Conservation (phyloP, 371 early-diverging fungal genomes). For the Ordospora colligata region DNA sequence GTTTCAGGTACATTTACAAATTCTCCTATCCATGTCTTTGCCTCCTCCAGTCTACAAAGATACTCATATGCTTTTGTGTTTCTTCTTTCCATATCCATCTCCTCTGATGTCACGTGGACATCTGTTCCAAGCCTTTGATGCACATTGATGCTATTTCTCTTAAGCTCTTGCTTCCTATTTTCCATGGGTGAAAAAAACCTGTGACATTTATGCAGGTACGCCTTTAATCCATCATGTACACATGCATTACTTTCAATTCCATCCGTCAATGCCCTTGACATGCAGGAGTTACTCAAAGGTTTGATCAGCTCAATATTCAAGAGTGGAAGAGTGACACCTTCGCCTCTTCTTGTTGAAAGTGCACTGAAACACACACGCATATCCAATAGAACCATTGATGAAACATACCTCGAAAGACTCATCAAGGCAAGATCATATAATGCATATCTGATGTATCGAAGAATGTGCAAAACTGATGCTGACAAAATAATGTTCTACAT, state of each 20-base stretch:
- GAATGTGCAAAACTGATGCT: background rate
- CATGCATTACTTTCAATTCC: no score
- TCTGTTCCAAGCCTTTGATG: constrained; percentile 31
- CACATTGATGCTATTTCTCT: constrained; percentile 30
- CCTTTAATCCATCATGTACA: background rate
- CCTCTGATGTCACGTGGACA: constrained; percentile 30
- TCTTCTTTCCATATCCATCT: constrained; percentile 82
- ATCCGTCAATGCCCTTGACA: background rate
- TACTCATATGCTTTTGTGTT: constrained; percentile 91
- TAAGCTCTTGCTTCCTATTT: constrained; percentile 19
- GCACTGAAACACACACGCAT: background rate
- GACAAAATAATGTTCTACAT: constrained; percentile 23
- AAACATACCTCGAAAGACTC: background rate
- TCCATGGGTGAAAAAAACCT: constrained; percentile 22
- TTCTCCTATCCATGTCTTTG: constrained; percentile 76
- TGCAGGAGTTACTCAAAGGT: background rate
- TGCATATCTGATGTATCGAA: constrained; percentile 25
- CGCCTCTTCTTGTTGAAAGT: constrained; percentile 18
- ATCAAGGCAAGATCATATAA: constrained; percentile 3
- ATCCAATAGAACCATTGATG: background rate
- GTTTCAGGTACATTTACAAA: constrained; percentile 69
- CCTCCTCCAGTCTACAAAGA: constrained; percentile 92
- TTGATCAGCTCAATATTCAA: background rate
- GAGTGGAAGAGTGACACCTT: background rate
- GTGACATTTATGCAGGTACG: background rate